Conservation (phyloP, 495 filamentous ascomycete genomes). For the Sporormia fimetaria region DNA sequence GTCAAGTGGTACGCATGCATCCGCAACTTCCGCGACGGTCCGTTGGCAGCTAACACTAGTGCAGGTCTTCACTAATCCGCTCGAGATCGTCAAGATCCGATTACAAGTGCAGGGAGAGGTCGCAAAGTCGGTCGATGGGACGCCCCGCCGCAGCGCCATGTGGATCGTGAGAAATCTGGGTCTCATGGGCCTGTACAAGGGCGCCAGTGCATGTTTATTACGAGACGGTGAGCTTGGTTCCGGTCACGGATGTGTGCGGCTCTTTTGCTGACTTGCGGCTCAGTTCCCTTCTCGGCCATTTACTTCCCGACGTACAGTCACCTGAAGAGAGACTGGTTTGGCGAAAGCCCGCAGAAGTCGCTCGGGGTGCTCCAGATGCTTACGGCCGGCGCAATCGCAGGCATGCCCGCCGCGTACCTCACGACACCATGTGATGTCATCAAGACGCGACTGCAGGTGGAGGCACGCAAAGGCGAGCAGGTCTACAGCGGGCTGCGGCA, state of each 20-base stretch:
- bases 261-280: constrained; percentile 9
- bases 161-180: constrained; percentile 96
- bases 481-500: constrained; percentile 79
- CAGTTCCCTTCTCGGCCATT: constrained; percentile 90
- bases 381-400: constrained; percentile 88
- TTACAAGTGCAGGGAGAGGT: constrained; percentile 96
- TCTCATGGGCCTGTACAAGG: constrained; percentile 93
- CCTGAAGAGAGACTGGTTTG: constrained; percentile 85
- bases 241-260: not conserved
- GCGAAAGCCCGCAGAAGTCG: constrained; percentile 78
- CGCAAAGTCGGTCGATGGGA: constrained; percentile 73
- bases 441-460: constrained; percentile 95
- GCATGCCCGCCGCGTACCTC: constrained; percentile 96
- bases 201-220: constrained; percentile 87
- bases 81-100: constrained; percentile 98
- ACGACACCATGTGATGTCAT: constrained; percentile 98
- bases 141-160: constrained; percentile 77
- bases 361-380: constrained; percentile 88
- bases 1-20: constrained; percentile 74
- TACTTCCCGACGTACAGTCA: constrained; percentile 97
- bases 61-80: constrained; percentile 89
- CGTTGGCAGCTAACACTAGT: constrained; percentile 1
- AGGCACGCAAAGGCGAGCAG: constrained; percentile 88
- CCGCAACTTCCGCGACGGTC: constrained; percentile 2
- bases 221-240: constrained; percentile 48